Base-by-base conservation (phyloP, 306 rosid genomes). In the Casuarina glauca region DNA sequence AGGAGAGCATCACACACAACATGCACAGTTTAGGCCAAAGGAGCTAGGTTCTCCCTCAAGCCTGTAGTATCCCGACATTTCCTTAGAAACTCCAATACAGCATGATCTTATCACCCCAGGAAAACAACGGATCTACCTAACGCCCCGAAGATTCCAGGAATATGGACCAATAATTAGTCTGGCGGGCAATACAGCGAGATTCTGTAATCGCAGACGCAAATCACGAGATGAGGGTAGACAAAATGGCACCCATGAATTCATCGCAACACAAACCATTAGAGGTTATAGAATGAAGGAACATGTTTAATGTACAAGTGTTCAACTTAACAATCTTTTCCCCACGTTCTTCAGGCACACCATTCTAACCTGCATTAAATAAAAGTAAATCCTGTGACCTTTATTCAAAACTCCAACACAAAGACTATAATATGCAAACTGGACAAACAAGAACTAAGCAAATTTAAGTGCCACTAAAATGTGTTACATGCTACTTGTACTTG, bases 121-220 rank as follows among this genome's bases (percentile, higher is more conserved):
- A 70, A 70, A 69, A 36, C 19, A 72, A 77, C 19, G 4, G 44
- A 44, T 66, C 60, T 62, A 71, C 73, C 61, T 79, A 57, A 77
- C 49, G 68, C 32, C 64, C 17, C 53, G 73, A 35, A 70, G 61
- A 85, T 74, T 68, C 44, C 50, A 74, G 63, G 32, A 54, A 70
- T 49, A 39, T 39, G 73, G 79, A 77, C 16, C 76, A 70, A 70
- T 82, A 66, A 82, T 79, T 79, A 77, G 69, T 61, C 82, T 60
- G 55, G 62, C 67, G 76, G 60, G 55, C 49, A 76, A 79, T 86
- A 86, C 80, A 84, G 84, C 71, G 84, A 86, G 79, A 82, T 72
- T 82, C 81, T 84, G 88, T 80, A 76, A 76, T 63, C 72, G 46
- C 61, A 32, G n/a, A 63, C 67, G 73, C 66, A 17, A 74, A 46